Conservation (phyloP, 1,284 basidiomycete genomes). For the Pseudozyma pruni region DNA sequence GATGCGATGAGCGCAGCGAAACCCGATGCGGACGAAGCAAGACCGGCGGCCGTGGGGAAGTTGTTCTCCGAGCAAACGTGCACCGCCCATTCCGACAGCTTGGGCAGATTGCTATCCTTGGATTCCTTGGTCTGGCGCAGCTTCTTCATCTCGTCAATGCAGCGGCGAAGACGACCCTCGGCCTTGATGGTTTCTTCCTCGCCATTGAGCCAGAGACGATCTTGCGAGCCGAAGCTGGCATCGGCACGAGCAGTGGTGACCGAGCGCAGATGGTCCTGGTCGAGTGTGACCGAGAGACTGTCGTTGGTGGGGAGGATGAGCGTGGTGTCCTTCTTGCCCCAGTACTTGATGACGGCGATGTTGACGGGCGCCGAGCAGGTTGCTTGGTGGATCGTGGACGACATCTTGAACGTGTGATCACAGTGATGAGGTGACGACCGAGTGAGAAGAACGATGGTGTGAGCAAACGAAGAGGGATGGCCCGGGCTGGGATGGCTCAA, state of each 20-base stretch:
- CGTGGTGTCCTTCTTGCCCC: slow-evolving; percentile 96
- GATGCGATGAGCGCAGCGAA: slow-evolving; percentile 94
- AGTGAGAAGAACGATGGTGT: background rate
- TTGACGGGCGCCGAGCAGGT: slow-evolving; percentile 94
- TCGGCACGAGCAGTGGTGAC: slow-evolving; percentile 92
- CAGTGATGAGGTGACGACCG: slow-evolving; percentile 4
- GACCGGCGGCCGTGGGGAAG: slow-evolving; percentile 97
- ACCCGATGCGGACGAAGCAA: slow-evolving; percentile 95
- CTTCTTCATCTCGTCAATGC: slow-evolving; percentile 86
- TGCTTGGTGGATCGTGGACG: slow-evolving; percentile 76
- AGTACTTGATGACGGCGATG: slow-evolving; percentile 92
- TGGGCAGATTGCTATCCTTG: slow-evolving; percentile 50
- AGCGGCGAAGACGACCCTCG: slow-evolving; percentile 82
- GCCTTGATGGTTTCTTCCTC: slow-evolving; percentile 86
- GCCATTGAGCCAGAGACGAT: slow-evolving; percentile 94
- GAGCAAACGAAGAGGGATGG: background rate
- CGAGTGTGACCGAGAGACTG: slow-evolving; percentile 94
- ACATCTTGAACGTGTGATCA: slow-evolving; percentile 15
- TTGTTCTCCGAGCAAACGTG: slow-evolving; percentile 95
- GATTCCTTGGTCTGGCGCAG: slow-evolving; percentile 80
- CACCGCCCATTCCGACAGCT: slow-evolving; percentile 60
- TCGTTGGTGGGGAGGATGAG: slow-evolving; percentile 98
- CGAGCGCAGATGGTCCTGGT: slow-evolving; percentile 92
- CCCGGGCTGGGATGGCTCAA: background rate
- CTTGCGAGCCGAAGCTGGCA: slow-evolving; percentile 74